Percentiles rank a stretch among this genome's conserved stretches.
These are phyloP conservation scores for Myrica gale DNA, from an alignment of 306 rosid genomes.

Conservation along the genomic window DNA sequence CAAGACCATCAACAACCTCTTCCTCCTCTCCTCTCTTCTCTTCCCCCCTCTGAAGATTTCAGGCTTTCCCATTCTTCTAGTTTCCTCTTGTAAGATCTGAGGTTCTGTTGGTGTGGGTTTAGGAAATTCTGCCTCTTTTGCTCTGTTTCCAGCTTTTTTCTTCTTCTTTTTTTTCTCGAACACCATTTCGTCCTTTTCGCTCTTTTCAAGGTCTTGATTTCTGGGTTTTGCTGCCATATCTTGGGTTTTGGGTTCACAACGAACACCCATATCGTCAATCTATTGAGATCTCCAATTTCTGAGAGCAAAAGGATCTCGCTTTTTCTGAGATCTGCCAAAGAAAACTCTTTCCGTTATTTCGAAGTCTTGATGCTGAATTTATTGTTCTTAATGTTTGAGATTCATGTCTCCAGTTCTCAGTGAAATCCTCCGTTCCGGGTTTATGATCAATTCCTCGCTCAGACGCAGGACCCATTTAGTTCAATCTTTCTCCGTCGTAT, in stretches of 20 bases:
- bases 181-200: background rate
- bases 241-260: too few species aligned
- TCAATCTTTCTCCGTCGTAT: conserved; percentile 90
- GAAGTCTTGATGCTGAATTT: conserved; percentile 32
- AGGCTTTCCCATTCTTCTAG: background rate
- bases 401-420: conserved; percentile 92
- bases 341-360: background rate
- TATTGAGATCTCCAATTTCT: background rate
- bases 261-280: background rate
- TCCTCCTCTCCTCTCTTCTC: conserved; percentile 23
- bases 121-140: background rate
- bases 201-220: conserved; percentile 5
- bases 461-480: conserved; percentile 85
- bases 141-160: background rate
- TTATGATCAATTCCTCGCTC: conserved; percentile 70
- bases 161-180: background rate
- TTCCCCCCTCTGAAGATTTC: background rate
- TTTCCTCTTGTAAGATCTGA: background rate
- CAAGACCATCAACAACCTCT: conserved; percentile 28
- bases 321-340: background rate
- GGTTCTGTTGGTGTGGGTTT: background rate
- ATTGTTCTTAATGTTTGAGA: conserved; percentile 52
- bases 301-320: conserved; percentile 14
- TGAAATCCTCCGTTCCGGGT: conserved; percentile 92
- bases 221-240: conserved; percentile 4